Percentiles rank a stretch among this genome's conserved stretches.
phyloP scores from a whole-genome alignment of 2,329 filamentous ascomycete species.

The Sporothrix humicola region DNA sequence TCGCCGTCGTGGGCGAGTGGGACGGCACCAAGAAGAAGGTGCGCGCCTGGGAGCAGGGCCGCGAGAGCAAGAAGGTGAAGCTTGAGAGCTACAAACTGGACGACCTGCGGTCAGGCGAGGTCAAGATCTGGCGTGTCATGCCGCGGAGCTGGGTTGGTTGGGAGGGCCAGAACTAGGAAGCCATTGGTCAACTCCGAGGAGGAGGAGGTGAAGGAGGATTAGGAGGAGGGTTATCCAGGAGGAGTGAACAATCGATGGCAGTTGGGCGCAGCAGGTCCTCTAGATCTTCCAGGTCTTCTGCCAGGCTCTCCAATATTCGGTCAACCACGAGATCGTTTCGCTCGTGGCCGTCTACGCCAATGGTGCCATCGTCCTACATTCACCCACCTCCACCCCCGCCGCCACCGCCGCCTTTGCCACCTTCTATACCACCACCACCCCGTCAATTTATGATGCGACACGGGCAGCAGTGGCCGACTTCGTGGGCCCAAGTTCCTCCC shows the following conservation, averaged over 20 bases:
- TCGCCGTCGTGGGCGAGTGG: constrained; percentile 92
- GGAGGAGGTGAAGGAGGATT: not conserved
- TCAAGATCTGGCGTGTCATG: constrained; percentile 97
- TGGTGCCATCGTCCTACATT: not conserved
- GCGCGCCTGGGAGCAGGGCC: constrained; percentile 89
- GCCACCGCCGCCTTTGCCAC: not conserved
- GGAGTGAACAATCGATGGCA: too few relatives aligned
- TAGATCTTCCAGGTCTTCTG: not conserved
- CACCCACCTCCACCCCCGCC: not conserved
- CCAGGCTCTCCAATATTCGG: not conserved
- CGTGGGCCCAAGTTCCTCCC: not conserved
- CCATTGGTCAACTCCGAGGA: constrained; percentile 7
- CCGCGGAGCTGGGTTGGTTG: constrained; percentile 90
- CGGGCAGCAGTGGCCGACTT: not conserved
- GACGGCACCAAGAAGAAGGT: constrained; percentile 99
- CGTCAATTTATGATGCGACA: not conserved
- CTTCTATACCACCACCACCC: not conserved
- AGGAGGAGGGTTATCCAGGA: too few relatives aligned
- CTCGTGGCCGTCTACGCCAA: constrained; percentile 19
- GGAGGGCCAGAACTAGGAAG: constrained; percentile 65
- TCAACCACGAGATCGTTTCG: not conserved
- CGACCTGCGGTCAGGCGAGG: constrained; percentile 89
- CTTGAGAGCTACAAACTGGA: constrained; percentile 92
- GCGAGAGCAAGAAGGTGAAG: constrained; percentile 92
- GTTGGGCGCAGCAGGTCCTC: not conserved